Conservation (phyloP, 345 rosid genomes). For the Eucalyptus polyanthemos region DNA sequence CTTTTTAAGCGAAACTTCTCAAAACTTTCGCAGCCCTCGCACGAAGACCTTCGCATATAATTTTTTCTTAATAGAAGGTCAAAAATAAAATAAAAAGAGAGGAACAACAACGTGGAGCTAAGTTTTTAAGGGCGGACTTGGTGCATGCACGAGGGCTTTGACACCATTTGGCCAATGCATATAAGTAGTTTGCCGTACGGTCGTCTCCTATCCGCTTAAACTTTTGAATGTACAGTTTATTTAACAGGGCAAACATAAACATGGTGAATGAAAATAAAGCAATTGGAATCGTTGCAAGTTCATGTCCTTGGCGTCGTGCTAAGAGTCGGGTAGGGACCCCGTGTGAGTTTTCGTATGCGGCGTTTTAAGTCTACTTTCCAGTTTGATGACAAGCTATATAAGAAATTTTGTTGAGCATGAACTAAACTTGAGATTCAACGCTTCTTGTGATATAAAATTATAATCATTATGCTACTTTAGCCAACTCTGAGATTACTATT, state of each 20-base stretch:
- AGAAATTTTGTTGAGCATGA: neutral
- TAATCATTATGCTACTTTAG: neutral
- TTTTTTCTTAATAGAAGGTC: neutral
- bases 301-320: neutral
- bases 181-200: neutral
- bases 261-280: neutral
- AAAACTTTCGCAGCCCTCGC: neutral
- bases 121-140: neutral
- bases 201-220: neutral
- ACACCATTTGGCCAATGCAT: neutral
- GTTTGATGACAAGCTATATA: neutral
- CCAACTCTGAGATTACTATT: neutral
- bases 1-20: neutral
- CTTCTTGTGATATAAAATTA: neutral
- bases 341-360: rapidly evolving
- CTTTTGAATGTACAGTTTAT: neutral
- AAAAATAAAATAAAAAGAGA: neutral
- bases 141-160: neutral
- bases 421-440: neutral
- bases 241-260: neutral
- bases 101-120: neutral
- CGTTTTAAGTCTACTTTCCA: neutral
- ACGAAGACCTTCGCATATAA: too few species aligned
- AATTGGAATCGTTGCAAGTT: neutral
- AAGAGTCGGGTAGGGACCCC: neutral